phyloP scores from a whole-genome alignment of 257 asterid genomes.

The Salvia rosmarinus region DNA sequence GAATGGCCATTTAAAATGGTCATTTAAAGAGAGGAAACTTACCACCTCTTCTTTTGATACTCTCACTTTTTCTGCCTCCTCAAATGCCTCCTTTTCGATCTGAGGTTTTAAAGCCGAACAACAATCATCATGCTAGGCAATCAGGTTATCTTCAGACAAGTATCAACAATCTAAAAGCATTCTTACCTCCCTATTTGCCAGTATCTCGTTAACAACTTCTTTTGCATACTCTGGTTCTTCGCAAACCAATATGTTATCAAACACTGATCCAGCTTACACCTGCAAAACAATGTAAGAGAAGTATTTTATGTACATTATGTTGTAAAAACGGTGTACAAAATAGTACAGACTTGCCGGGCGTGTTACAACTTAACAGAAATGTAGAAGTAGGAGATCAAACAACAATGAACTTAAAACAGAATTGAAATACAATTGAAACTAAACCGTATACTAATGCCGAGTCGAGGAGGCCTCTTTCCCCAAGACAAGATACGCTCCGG shows the following conservation, averaged over 20 bases:
- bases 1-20: neutral
- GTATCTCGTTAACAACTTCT: conserved; percentile 24
- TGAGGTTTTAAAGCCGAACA: neutral
- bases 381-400: no score
- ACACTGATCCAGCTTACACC: conserved; percentile 30
- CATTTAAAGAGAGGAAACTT: neutral
- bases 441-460: no score
- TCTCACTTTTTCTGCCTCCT: conserved; percentile 28
- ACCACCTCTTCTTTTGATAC: conserved; percentile 18
- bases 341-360: no score
- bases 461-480: no score
- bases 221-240: conserved; percentile 28
- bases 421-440: no score
- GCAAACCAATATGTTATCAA: conserved; percentile 24
- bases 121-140: neutral
- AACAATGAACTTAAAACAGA: no score
- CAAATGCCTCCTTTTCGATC: conserved; percentile 26
- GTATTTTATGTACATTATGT: no score
- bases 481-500: no score
- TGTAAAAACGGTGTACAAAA: no score
- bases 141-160: neutral
- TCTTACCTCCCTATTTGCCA: conserved; percentile 25
- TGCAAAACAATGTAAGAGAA: neutral
- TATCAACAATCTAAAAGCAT: neutral
- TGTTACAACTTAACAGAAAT: no score